A percentile compares a stretch with the other conserved stretches of the same genome.
These are phyloP conservation scores for Aspergillus quadricinctus DNA, from an alignment of 2,329 filamentous ascomycete genomes.

Conservation along the genomic window DNA sequence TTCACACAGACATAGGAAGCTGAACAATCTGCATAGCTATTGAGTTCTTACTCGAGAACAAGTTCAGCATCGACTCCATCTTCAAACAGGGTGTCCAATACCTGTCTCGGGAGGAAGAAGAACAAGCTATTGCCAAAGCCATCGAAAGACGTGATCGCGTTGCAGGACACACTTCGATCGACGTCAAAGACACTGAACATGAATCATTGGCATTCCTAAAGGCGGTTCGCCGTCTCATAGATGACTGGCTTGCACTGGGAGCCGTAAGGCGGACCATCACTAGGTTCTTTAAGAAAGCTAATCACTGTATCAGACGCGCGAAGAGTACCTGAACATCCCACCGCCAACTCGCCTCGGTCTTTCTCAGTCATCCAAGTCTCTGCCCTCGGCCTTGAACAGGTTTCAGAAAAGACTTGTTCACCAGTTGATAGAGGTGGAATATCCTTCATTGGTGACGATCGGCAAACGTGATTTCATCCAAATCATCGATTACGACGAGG, in stretches of 20 bases:
- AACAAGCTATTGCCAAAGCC: constrained; percentile 43
- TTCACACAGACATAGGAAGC: constrained; percentile 4
- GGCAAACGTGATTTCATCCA: constrained; percentile 37
- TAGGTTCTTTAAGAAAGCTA: neutral
- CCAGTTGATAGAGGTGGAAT: constrained; percentile 62
- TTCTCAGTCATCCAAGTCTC: constrained; percentile 8
- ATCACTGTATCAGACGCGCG: constrained; percentile 16
- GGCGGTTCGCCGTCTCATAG: constrained; percentile 43
- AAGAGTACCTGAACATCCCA: constrained; percentile 45
- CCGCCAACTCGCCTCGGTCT: constrained; percentile 21
- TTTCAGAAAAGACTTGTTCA: constrained; percentile 64
- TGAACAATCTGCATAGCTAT: constrained; percentile 40
- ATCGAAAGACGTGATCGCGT: constrained; percentile 38
- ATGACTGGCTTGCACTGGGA: constrained; percentile 40
- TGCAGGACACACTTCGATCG: constrained; percentile 37
- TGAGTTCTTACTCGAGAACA: constrained; percentile 56
- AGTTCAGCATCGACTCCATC: constrained; percentile 55
- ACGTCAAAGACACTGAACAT: constrained; percentile 49
- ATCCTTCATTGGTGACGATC: constrained; percentile 37
- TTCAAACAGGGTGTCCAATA: constrained; percentile 59
- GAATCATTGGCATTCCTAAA: constrained; percentile 51
- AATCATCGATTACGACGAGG: constrained; percentile 34
- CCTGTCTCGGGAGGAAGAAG: constrained; percentile 57
- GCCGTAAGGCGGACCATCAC: constrained; percentile 12
- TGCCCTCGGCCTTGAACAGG: constrained; percentile 43